A percentile compares a stretch with the other conserved stretches of the same genome.
phyloP scores from a whole-genome alignment of 306 rosid genomes.

The Arachis stenosperma region DNA sequence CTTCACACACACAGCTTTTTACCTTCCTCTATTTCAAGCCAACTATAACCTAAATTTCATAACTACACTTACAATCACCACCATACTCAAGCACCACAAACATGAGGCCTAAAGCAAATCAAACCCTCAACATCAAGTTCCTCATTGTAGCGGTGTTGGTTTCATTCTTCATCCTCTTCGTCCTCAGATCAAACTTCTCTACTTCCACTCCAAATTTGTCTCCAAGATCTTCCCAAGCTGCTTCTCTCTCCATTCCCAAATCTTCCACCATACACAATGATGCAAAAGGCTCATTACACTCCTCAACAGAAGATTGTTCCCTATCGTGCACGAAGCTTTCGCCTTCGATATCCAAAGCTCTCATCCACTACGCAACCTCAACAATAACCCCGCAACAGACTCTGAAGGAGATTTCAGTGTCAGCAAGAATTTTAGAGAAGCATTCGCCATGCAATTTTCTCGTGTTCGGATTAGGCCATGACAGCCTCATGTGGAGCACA shows the following conservation, averaged over 20 bases:
- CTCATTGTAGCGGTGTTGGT: conserved; percentile 54
- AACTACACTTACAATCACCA: neutral
- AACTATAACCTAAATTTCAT: conserved; percentile 28
- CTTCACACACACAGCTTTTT: neutral
- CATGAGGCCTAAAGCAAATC: conserved; percentile 73
- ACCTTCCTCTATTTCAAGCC: conserved; percentile 18
- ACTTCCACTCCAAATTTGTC: conserved; percentile 40
- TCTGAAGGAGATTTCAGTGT: conserved; percentile 63
- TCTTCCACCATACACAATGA: neutral
- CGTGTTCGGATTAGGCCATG: conserved; percentile 79
- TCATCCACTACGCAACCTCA: conserved; percentile 78
- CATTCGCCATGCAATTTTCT: conserved; percentile 80
- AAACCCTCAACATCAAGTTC: conserved; percentile 56
- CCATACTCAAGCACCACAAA: neutral
- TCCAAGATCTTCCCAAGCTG: conserved; percentile 28
- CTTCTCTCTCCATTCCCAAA: neutral
- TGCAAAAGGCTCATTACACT: neutral
- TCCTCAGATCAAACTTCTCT: conserved; percentile 56
- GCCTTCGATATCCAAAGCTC: conserved; percentile 51
- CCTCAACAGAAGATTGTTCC: conserved; percentile 21
- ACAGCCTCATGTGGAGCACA: conserved; percentile 85
- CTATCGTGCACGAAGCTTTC: conserved; percentile 59
- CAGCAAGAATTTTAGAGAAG: conserved; percentile 53
- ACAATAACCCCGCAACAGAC: conserved; percentile 79
- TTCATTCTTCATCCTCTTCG: conserved; percentile 54